phyloP scores from a whole-genome alignment of 2,329 filamentous ascomycete genomes.

The Colletotrichum aenigma region DNA sequence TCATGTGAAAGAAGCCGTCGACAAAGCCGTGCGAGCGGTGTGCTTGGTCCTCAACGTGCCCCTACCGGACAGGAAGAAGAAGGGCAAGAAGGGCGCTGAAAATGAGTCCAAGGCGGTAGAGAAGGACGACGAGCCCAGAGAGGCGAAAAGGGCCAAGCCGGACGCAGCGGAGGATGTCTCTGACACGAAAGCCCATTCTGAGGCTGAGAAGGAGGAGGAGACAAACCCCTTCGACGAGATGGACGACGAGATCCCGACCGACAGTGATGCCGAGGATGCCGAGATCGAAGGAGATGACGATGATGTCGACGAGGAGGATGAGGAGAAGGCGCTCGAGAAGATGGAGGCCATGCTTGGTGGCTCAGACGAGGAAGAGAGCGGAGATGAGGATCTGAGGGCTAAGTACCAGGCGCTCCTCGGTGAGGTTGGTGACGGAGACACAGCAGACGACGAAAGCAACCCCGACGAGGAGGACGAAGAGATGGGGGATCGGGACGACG shows the following conservation, averaged over 20 bases:
- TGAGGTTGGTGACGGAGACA: constrained; percentile 44
- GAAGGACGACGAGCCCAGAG: constrained; percentile 32
- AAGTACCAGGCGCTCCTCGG: constrained; percentile 53
- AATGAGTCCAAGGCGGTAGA: constrained; percentile 33
- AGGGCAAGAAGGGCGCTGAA: constrained; percentile 34
- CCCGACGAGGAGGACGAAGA: constrained; percentile 23
- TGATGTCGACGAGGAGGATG: constrained; percentile 27
- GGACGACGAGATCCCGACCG: constrained; percentile 21
- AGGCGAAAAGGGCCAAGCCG: constrained; percentile 28
- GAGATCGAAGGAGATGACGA: constrained; percentile 33
- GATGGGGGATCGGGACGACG: constrained; percentile 36
- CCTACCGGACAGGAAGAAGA: constrained; percentile 48
- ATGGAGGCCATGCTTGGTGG: constrained; percentile 51
- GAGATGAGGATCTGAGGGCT: constrained; percentile 39
- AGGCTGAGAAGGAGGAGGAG: constrained; percentile 33
- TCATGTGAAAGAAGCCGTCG: constrained; percentile 53
- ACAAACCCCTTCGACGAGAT: constrained; percentile 26
- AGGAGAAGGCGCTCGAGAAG: constrained; percentile 44
- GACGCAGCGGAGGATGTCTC: constrained; percentile 24
- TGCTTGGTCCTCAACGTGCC: constrained; percentile 54
- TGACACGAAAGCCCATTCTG: constrained; percentile 25
- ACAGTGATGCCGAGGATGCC: constrained; percentile 12
- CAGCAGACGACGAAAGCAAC: constrained; percentile 36
- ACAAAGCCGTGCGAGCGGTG: constrained; percentile 52
- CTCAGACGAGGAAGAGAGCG: constrained; percentile 44